A percentile compares a stretch with the other conserved stretches of the same genome.
Conservation (phyloP, 129 eudicot genomes). For the Tanacetum coccineum region DNA sequence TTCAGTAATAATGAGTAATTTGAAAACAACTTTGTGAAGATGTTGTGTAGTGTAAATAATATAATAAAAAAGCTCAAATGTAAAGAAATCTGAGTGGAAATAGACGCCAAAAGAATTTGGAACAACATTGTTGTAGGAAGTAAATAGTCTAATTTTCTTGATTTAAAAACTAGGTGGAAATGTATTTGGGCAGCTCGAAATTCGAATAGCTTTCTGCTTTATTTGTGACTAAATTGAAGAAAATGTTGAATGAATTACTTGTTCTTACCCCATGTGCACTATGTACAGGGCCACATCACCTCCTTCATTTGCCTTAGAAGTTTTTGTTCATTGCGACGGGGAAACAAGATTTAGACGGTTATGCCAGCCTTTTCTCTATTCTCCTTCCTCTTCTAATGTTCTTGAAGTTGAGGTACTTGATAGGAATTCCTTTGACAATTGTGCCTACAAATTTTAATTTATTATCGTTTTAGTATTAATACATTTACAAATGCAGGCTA, state of each 20-base stretch:
- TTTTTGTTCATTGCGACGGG: slow-evolving; percentile 93
- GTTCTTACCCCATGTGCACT: slow-evolving; percentile 9
- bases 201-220: background rate
- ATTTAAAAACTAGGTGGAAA: background rate
- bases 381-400: slow-evolving; percentile 94
- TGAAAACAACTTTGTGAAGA: too few species aligned
- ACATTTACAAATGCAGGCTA: slow-evolving; percentile 54
- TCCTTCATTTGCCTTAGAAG: slow-evolving; percentile 98
- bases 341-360: slow-evolving; percentile 92
- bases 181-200: background rate
- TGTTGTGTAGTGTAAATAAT: too few species aligned
- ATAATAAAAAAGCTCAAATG: too few species aligned
- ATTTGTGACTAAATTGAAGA: background rate
- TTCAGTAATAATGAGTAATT: too few species aligned
- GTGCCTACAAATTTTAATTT: background rate
- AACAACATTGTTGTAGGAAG: background rate
- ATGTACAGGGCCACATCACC: slow-evolving; percentile 86
- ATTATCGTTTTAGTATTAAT: background rate
- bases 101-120: background rate
- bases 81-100: background rate
- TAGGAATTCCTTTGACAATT: background rate
- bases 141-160: background rate
- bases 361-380: slow-evolving; percentile 88
- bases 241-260: slow-evolving; percentile 1
- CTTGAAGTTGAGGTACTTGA: slow-evolving; percentile 90